phyloP scores from a whole-genome alignment of 2,329 filamentous ascomycete genomes.

The Fusarium tricinctum region DNA sequence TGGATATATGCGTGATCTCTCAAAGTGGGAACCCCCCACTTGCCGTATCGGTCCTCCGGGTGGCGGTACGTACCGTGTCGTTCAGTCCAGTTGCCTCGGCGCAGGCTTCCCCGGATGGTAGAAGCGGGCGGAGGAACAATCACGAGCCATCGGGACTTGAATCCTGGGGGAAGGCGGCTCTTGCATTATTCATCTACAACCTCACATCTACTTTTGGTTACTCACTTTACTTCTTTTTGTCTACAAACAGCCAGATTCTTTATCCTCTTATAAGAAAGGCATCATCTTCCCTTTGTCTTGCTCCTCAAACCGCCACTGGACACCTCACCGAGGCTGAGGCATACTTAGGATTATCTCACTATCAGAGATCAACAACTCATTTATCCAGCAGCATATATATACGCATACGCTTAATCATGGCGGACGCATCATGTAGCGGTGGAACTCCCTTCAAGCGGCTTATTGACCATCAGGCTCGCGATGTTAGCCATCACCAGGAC shows the following conservation, averaged over 20 bases:
- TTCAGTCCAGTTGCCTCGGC: slow-evolving; percentile 31
- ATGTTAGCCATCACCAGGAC: slow-evolving; percentile 59
- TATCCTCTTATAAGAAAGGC: neutral
- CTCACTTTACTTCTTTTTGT: neutral
- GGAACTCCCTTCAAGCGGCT: slow-evolving; percentile 60
- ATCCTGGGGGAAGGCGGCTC: slow-evolving; percentile 25
- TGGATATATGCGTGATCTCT: slow-evolving; percentile 36
- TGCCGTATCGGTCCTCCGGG: slow-evolving; percentile 39
- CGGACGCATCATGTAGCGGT: slow-evolving; percentile 60
- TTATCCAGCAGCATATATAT: neutral
- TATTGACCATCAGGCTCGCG: slow-evolving; percentile 59
- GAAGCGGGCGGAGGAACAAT: slow-evolving; percentile 39
- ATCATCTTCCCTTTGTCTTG: slow-evolving; percentile 4
- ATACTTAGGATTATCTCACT: slow-evolving; percentile 12
- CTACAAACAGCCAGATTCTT: neutral
- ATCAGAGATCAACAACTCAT: slow-evolving; percentile 2
- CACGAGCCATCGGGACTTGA: slow-evolving; percentile 45
- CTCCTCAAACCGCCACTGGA: slow-evolving; percentile 6
- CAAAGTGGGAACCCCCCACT: slow-evolving; percentile 34
- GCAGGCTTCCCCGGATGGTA: slow-evolving; percentile 47
- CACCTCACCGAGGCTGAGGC: slow-evolving; percentile 39
- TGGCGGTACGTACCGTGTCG: slow-evolving; percentile 35
- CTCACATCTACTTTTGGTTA: slow-evolving; percentile 7
- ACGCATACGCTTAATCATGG: slow-evolving; percentile 49
- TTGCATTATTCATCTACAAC: slow-evolving; percentile 38